Evolutionary conservation across 2,329 filamentous ascomycete species (phyloP), one percentile per base, ranked within the genome.

Genomic region (Aspergillus fijiensis): DNA sequence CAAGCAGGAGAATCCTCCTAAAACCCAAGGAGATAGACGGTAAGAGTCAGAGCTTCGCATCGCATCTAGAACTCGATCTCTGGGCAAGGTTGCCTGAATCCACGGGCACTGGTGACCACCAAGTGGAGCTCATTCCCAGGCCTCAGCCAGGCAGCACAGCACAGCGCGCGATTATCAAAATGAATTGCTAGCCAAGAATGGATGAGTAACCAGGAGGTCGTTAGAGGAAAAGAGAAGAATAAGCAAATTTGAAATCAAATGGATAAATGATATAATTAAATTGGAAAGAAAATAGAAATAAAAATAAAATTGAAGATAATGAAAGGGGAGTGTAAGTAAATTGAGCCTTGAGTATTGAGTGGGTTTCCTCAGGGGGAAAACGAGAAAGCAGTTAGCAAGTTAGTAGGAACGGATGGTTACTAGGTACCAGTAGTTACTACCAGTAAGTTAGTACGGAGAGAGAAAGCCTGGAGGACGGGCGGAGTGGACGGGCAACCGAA

Each of bases 71-170:
- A 55, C 25, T 48, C 27, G 27, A 55, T 29, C 42, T 47, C 53
- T 33, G 53, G 42, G 42, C 53, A 47, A 49, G 27, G 53, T 55
- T 55, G 53, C 53, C 53, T 55, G 53, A 35, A 55, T 33, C 29
- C 42, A 27, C 14, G 25, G 35, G 42, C 52, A 45, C 53, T 49
- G 42, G 27, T 55, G 45, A 49, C 53, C 29, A 9, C 10, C 7
- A 55, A 35, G 53, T 55, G 53, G 53, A 55, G 53, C 53, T 47
- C 53, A 2, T 31, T 14, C 4, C 53, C 45, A 55, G 53, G 53
- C 53, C 53, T 19, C 53, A 55, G 48, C 53, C 53, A 55, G 53
- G 53, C 53, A 55, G 23, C 53, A 55, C 53, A 55, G 33, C 53
- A 55, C 39, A 25, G 35, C 39, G 35, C 35, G 33, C 33, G 33